Conservation (phyloP, 176 grass and related monocot genomes). For the Puccinellia tenuiflora region DNA sequence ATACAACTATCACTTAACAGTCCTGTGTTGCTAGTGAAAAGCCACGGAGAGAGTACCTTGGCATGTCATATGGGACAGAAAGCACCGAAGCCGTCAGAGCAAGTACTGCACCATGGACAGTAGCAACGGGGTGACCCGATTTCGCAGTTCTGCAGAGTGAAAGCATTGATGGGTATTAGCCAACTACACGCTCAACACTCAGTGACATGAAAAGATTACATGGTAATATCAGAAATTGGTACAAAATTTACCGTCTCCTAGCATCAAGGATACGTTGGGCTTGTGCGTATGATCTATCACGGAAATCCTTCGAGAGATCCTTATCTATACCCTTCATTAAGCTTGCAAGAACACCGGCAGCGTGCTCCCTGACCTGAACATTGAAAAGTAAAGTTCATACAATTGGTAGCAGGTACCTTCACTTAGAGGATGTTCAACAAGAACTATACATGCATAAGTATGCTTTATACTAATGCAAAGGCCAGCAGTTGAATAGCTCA, state of each 20-base stretch:
- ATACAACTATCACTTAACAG: neutral
- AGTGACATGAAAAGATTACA: neutral
- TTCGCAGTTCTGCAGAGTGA: constrained; percentile 44
- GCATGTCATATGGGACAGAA: constrained; percentile 97
- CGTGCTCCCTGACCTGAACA: constrained; percentile 86
- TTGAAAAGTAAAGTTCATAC: constrained; percentile 5
- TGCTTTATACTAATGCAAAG: neutral
- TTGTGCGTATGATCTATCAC: constrained; percentile 64
- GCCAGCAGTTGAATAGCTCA: neutral
- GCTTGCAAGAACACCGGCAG: constrained; percentile 90
- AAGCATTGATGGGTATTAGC: constrained; percentile 1
- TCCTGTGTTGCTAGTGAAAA: neutral
- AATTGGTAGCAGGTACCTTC: neutral
- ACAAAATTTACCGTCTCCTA: constrained; percentile 48
- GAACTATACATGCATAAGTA: neutral
- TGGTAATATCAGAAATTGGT: neutral
- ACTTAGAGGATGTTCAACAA: neutral
- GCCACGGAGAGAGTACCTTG: constrained; percentile 44
- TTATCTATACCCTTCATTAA: constrained; percentile 91
- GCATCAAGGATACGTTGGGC: constrained; percentile 50
- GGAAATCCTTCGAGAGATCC: constrained; percentile 70
- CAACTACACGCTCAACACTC: neutral
- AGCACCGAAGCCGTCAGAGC: constrained; percentile 87
- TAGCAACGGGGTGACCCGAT: constrained; percentile 50
- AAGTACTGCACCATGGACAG: constrained; percentile 83